Conservation (phyloP, 495 filamentous ascomycete species). For the Penicillium goetzii region DNA sequence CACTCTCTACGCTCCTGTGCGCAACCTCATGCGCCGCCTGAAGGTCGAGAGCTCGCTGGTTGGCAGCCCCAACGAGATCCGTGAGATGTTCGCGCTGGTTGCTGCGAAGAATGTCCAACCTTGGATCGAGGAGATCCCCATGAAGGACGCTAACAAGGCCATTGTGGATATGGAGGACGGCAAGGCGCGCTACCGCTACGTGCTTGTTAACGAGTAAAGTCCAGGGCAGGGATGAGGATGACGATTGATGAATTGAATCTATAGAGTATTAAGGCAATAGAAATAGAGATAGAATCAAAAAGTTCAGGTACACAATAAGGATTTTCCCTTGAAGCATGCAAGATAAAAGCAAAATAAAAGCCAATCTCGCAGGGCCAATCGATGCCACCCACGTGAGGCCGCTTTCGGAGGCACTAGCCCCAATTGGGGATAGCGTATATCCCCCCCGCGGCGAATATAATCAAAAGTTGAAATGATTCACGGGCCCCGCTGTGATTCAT, state of each 20-base stretch:
- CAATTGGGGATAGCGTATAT: not conserved
- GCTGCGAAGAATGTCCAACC: slow-evolving; percentile 71
- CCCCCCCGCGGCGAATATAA: slow-evolving; percentile 11
- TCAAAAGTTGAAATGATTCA: slow-evolving; percentile 21
- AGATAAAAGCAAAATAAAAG: not conserved
- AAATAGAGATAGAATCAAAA: slow-evolving; percentile 6
- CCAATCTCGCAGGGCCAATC: not conserved
- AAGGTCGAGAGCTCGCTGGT: slow-evolving; percentile 75
- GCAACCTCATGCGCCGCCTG: slow-evolving; percentile 63
- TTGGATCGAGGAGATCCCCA: slow-evolving; percentile 70
- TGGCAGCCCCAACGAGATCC: slow-evolving; percentile 72
- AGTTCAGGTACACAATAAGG: not conserved
- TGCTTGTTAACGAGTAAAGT: slow-evolving; percentile 64
- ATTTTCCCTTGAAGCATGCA: not conserved
- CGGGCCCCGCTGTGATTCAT: slow-evolving; percentile 9
- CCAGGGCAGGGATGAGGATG: not conserved
- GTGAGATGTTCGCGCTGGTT: slow-evolving; percentile 80
- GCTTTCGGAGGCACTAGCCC: slow-evolving; percentile 39
- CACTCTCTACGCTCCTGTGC: slow-evolving; percentile 61
- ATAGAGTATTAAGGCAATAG: slow-evolving; percentile 11
- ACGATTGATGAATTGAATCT: slow-evolving; percentile 4
- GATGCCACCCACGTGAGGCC: slow-evolving; percentile 31
- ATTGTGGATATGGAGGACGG: slow-evolving; percentile 71
- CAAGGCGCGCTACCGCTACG: slow-evolving; percentile 76
- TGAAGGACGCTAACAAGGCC: slow-evolving; percentile 76